These are phyloP conservation scores for Hygrophorus russula DNA, from an alignment of 768 basidiomycete species.

Conservation along the genomic window DNA sequence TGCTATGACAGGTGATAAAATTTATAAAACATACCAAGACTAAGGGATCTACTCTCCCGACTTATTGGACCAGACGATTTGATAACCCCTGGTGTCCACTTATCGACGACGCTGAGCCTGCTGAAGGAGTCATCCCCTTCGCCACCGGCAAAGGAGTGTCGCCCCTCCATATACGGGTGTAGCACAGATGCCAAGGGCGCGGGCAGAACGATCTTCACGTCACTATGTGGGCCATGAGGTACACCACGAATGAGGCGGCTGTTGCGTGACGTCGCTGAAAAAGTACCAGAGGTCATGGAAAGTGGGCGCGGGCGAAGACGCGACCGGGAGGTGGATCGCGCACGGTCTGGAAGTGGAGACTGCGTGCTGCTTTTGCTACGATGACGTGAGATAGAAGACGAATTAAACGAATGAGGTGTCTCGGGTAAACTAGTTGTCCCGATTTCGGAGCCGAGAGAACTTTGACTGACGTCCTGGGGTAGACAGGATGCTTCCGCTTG, in stretches of 20 bases:
- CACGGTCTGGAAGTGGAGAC: too few species aligned
- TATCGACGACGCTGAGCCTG: slow-evolving; percentile 21
- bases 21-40: not conserved
- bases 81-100: slow-evolving; percentile 20
- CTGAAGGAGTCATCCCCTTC: slow-evolving; percentile 5
- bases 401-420: slow-evolving; percentile 3
- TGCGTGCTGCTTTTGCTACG: not conserved
- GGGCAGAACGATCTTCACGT: slow-evolving; percentile 59
- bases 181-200: slow-evolving; percentile 43
- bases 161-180: slow-evolving; percentile 8
- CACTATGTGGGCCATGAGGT: slow-evolving; percentile 51
- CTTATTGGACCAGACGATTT: not conserved
- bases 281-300: slow-evolving; percentile 26
- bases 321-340: slow-evolving; percentile 9
- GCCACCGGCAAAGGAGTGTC: slow-evolving; percentile 5
- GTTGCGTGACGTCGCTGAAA: slow-evolving; percentile 22
- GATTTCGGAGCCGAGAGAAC: slow-evolving; percentile 14
- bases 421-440: not conserved
- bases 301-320: slow-evolving; percentile 20
- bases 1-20: not conserved
- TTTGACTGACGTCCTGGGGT: slow-evolving; percentile 14
- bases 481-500: not conserved
- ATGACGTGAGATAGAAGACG: not conserved
- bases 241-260: slow-evolving; percentile 33
- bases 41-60: not conserved